phyloP scores from a whole-genome alignment of 257 asterid genomes.

The Fraxinus pennsylvanica region DNA sequence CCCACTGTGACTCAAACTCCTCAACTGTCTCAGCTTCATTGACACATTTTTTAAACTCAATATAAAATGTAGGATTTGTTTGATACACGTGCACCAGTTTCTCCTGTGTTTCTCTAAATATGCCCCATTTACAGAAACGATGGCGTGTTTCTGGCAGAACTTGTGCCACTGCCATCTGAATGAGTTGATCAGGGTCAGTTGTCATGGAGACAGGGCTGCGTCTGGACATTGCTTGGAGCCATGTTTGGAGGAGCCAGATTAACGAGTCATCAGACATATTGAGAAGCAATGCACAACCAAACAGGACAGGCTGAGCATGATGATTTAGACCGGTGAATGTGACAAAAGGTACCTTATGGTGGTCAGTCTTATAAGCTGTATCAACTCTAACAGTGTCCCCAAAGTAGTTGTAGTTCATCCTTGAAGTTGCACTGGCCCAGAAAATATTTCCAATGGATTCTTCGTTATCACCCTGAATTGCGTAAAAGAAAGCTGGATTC shows the following conservation, averaged over 20 bases:
- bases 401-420: constrained; percentile 56
- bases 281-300: constrained; percentile 77
- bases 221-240: constrained; percentile 74
- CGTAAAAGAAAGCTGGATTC: constrained; percentile 66
- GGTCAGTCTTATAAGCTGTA: constrained; percentile 45
- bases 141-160: constrained; percentile 61
- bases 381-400: constrained; percentile 78
- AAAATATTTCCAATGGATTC: constrained; percentile 55
- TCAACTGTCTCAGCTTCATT: constrained; percentile 60
- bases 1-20: constrained; percentile 85
- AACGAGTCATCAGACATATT: constrained; percentile 58
- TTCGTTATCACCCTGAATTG: constrained; percentile 56
- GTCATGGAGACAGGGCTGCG: constrained; percentile 63
- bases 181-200: constrained; percentile 52
- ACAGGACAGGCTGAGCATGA: constrained; percentile 77
- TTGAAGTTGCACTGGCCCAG: constrained; percentile 65
- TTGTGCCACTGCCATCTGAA: constrained; percentile 64
- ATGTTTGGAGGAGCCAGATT: constrained; percentile 73
- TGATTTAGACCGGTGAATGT: constrained; percentile 83
- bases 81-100: constrained; percentile 53
- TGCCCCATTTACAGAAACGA: constrained; percentile 71
- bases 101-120: constrained; percentile 67
- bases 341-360: constrained; percentile 54
- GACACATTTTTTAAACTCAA: constrained; percentile 64
- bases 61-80: constrained; percentile 51